Conservation (phyloP, 164 flowering plant genomes). For the Magnolia sinica region DNA sequence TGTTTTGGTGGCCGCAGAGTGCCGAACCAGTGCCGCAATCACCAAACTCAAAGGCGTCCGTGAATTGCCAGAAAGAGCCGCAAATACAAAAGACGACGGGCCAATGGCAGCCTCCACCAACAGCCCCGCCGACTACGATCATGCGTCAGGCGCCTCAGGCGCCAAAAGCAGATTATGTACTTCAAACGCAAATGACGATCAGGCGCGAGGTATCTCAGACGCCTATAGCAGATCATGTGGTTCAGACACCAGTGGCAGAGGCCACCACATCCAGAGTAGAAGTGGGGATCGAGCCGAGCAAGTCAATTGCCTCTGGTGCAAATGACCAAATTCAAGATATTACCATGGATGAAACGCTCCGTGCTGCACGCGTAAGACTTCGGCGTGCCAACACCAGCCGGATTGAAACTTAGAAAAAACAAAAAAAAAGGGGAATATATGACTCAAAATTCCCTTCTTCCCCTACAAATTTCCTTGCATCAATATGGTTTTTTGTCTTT, state of each 20-base stretch:
- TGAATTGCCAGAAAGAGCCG: neutral
- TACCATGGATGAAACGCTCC: conserved; percentile 1
- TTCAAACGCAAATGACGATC: neutral
- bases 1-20: neutral
- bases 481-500: no score
- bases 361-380: conserved; percentile 7
- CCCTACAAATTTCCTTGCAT: no score
- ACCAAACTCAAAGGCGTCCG: neutral
- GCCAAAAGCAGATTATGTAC: neutral
- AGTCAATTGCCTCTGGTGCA: neutral
- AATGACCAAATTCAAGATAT: neutral
- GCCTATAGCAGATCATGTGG: neutral
- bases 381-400: conserved; percentile 11
- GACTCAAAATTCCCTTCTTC: neutral
- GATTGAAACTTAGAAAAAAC: neutral
- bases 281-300: neutral
- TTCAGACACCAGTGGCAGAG: neutral
- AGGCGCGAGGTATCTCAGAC: neutral
- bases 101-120: neutral
- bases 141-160: neutral
- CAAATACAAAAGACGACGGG: neutral
- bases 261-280: neutral
- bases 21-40: neutral
- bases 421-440: neutral
- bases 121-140: neutral